Base-by-base conservation (phyloP, 257 asterid species). In the Gentiana dahurica region DNA sequence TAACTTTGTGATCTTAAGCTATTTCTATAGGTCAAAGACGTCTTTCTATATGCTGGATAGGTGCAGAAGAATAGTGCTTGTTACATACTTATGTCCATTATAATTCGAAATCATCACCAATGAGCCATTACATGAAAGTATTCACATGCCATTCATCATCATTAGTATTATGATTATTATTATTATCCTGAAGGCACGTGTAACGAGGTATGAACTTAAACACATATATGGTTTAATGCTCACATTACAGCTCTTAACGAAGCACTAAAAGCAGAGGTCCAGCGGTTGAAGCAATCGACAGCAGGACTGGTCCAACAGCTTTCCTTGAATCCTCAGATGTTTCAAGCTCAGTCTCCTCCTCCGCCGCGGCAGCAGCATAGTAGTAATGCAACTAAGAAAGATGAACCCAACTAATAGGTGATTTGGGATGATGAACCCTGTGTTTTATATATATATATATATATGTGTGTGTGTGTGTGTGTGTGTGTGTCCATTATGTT, bases 231-330 rank as follows among this genome's bases (percentile, higher is more conserved):
- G 24, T 24, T 24, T 24, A 24, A 24, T 24, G 24, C 24, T 24
- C 34, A 54, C 54, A 12, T 56, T 51, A 63, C 85, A 83, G 93
- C 85, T 34, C 70, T 83, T 33, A 80, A 80, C n/a, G 85, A 78
- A 67, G 81, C 88, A 0, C 64, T 83, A 60, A 67, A 75, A 13
- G 81, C 72, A 0, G 88, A 83, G 66, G 79, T 83, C 51, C 88
- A 80, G 64, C 88, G 88, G 33, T 65, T 83, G 73, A 83, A 76
- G 71, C 60, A 73, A 33, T 75, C 78, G 11, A 65, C 79, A 37
- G 56, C 75, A n/a, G 91, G 76, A 61, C 50, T 75, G 46, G 74
- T 67, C 59, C 89, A 81, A 62, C 85, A 73, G 62, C 77, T 76
- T 57, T 68, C 85, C 1, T 60, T 81, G 54, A 78, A 62, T 57